Base-by-base conservation (phyloP, 176 grass and related monocot species). In the Triticum urartu region DNA sequence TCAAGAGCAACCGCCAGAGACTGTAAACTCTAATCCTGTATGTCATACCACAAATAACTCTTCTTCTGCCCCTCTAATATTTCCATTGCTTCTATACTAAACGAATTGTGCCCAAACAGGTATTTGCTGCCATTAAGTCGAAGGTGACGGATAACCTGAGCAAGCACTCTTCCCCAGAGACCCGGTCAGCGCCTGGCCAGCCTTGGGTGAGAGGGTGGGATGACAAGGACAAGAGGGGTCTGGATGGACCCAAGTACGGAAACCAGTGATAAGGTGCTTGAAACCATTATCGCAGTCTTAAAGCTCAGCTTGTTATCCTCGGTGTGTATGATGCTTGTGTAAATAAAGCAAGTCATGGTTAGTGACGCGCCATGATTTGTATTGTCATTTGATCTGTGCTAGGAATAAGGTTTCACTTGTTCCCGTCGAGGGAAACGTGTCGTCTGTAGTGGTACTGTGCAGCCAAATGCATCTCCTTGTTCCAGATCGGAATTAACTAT, bases 171-270 rank as follows among this genome's bases (percentile, higher is more conserved):
- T 91, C 94, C 79, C 97, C 92, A 0, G 94, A 92, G 76, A 93
- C 92, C 65, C 87, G 92, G 78, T 92, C 90, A 86, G 79, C 69
- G 14, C 97, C 97, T 74, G 94, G 97, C 65, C 97, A 89, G 43
- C 94, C 92, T 63, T 99, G 94, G 94, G 94, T 99, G 25, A 92
- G 94, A 85, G 94, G 94, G 84, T 96, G 94, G 97, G 94, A 99
- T 79, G 94, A 96, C 88, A 96, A 94, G 90, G 94, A 96, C 88
- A 96, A 94, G 90, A 91, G 81, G 83, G 90, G 90, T 30, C 69
- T 83, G 36, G 88, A 85, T 69, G 92, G 90, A 59, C 90, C 92
- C 9, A 98, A 90, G 87, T 96, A 87, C 17, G 97, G 94, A 69
- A 99, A 99, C 71, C 97, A 99, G 84, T 99, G 90, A 98, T 75